Evolutionary conservation across 805 yeast genomes (phyloP).

Genomic region (Lipomyces anomalus): DNA sequence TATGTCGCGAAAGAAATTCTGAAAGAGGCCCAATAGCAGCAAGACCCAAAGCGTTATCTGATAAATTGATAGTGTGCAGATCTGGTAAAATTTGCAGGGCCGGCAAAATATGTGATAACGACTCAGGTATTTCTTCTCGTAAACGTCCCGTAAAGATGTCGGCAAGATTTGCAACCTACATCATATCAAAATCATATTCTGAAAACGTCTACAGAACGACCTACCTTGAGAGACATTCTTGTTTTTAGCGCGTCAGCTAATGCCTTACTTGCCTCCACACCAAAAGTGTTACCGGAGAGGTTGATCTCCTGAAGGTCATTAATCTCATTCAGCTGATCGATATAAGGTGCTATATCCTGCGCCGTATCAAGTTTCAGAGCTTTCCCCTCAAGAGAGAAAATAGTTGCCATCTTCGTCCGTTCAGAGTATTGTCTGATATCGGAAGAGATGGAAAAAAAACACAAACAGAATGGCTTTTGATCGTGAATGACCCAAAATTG

Average conservation of each 20-base stretch:
- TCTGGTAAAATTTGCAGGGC: constrained; percentile 64
- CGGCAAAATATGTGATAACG: constrained; percentile 66
- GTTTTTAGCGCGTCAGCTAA: constrained; percentile 51
- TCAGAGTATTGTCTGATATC: too few species aligned
- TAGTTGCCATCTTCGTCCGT: constrained; percentile 2
- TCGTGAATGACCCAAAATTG: too few species aligned
- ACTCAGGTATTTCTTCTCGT: constrained; percentile 87
- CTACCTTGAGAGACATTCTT: constrained; percentile 40
- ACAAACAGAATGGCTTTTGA: too few species aligned
- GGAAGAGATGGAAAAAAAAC: too few species aligned
- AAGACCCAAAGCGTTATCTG: constrained; percentile 96
- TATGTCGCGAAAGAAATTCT: constrained; percentile 64
- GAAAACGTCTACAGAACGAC: neutral
- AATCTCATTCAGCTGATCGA: constrained; percentile 46
- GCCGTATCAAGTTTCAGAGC: constrained; percentile 57
- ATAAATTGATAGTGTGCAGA: constrained; percentile 67
- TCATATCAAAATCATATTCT: neutral
- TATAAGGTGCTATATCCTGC: constrained; percentile 66
- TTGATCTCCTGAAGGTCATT: constrained; percentile 52
- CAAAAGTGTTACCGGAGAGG: constrained; percentile 89
- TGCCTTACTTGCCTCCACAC: constrained; percentile 76
- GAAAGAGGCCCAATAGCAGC: constrained; percentile 91
- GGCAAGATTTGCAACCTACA: constrained; percentile 51
- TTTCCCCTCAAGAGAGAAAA: constrained; percentile 14
- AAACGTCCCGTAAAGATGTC: constrained; percentile 94